phyloP scores from a whole-genome alignment of 2,329 filamentous ascomycete genomes.

The Pseudogymnoascus sp. region DNA sequence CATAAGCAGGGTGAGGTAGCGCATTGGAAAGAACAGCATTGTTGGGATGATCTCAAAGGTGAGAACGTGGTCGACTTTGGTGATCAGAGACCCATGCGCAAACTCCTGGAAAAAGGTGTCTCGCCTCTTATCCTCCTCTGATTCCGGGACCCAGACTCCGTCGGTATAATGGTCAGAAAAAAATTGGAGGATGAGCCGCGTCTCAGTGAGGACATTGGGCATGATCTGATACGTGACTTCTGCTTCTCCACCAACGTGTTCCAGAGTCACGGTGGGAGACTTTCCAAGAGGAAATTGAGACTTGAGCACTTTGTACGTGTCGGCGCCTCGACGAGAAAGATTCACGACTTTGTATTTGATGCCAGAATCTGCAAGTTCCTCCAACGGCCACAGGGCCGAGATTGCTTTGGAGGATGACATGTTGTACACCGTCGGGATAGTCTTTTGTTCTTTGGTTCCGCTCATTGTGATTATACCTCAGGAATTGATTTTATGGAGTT shows the following conservation, averaged over 20 bases:
- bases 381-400: constrained; percentile 22
- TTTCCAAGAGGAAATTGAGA: constrained; percentile 22
- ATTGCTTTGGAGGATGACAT: constrained; percentile 21
- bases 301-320: constrained; percentile 16
- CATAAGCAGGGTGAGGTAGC: constrained; percentile 17
- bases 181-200: constrained; percentile 23
- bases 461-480: background rate
- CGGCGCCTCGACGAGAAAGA: constrained; percentile 17
- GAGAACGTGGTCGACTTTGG: constrained; percentile 16
- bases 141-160: constrained; percentile 17
- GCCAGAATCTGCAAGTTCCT: constrained; percentile 20
- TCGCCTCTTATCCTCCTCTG: constrained; percentile 17
- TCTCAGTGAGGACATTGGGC: constrained; percentile 21
- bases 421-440: constrained; percentile 22
- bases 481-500: background rate
- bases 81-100: constrained; percentile 17
- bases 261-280: constrained; percentile 21
- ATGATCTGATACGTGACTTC: constrained; percentile 10
- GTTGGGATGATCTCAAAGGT: constrained; percentile 21
- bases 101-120: constrained; percentile 24
- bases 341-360: constrained; percentile 21
- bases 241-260: constrained; percentile 10
- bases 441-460: constrained; percentile 11
- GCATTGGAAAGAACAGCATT: constrained; percentile 19
- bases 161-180: constrained; percentile 22